Percentiles rank a stretch among this genome's conserved stretches.
These are phyloP conservation scores for Castanospermum australe DNA, from an alignment of 306 rosid genomes.

Conservation along the genomic window DNA sequence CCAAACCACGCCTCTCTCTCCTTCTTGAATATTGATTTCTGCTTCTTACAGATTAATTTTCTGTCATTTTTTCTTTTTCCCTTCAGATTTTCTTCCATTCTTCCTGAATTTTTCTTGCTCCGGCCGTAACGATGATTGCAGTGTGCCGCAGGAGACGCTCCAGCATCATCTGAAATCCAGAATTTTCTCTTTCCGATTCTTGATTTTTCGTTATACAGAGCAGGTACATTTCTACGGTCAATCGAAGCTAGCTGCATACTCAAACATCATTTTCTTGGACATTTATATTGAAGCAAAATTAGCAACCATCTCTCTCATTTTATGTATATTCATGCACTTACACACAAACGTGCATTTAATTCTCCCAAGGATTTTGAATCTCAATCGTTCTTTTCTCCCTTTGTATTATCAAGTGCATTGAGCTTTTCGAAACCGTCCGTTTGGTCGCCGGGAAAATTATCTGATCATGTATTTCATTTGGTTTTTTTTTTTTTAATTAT, in stretches of 20 bases:
- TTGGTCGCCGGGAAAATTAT: background rate
- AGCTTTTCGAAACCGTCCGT: background rate
- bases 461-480: background rate
- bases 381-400: background rate
- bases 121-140: background rate
- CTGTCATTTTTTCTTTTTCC: background rate
- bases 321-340: no score
- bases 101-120: background rate
- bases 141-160: background rate
- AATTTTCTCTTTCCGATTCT: background rate
- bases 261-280: background rate
- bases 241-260: background rate
- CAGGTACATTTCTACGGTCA: background rate
- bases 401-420: background rate
- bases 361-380: no score
- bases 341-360: no score
- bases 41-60: background rate
- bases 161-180: background rate
- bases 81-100: background rate
- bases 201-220: background rate
- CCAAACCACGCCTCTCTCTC: background rate
- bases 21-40: constrained; percentile 1
- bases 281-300: no score
- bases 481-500: background rate
- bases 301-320: no score